Conservation (phyloP, 305 asterid genomes). For the Withania somnifera region DNA sequence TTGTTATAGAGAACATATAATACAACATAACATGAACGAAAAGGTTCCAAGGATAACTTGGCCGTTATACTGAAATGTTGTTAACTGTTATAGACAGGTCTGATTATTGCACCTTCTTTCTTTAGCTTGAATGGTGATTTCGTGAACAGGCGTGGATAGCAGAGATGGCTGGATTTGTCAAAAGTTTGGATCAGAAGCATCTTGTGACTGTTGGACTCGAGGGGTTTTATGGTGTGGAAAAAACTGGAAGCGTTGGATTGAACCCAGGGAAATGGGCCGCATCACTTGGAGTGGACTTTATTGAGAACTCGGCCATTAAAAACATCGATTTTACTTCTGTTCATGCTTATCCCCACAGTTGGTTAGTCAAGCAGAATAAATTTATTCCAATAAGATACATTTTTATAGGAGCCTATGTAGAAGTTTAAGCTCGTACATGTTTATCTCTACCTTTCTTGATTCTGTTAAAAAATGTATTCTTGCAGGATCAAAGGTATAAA, state of each 20-base stretch:
- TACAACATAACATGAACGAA: background rate
- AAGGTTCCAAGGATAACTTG: background rate
- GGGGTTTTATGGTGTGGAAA: constrained; percentile 37
- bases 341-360: constrained; percentile 59
- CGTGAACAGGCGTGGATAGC: constrained; percentile 36
- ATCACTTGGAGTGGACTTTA: constrained; percentile 49
- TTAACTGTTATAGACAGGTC: background rate
- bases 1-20: background rate
- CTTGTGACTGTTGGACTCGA: constrained; percentile 47
- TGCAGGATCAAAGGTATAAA: constrained; percentile 34
- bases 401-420: background rate
- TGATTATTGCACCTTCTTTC: background rate
- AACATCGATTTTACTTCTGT: constrained; percentile 55
- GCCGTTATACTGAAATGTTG: background rate
- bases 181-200: constrained; percentile 42
- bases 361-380: constrained; percentile 20
- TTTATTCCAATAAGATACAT: background rate
- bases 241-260: constrained; percentile 18
- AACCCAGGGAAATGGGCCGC: constrained; percentile 66
- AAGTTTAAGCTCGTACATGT: background rate
- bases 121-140: background rate
- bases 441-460: background rate
- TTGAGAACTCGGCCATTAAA: constrained; percentile 31
- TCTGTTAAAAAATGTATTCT: background rate
- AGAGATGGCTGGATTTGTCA: constrained; percentile 51